These are phyloP conservation scores for Skeletonema tropicum DNA, from an alignment of 108 stramenopile genomes.

Conservation along the genomic window DNA sequence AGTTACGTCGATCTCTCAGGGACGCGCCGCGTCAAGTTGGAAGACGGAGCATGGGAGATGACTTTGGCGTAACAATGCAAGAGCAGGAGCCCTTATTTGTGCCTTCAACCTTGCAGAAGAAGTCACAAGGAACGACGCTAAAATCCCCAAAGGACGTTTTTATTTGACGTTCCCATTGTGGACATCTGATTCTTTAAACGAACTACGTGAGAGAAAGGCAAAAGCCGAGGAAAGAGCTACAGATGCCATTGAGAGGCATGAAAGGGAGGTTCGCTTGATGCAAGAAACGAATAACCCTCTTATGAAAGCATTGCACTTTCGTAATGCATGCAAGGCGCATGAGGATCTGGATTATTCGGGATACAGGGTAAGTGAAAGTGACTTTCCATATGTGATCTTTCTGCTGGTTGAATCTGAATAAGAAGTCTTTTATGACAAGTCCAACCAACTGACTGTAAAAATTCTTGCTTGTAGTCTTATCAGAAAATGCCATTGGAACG, in stretches of 20 bases:
- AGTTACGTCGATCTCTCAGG: constrained; percentile 53
- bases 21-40: constrained; percentile 28
- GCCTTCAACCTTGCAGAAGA: constrained; percentile 64
- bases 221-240: constrained; percentile 43
- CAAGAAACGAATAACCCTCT: constrained; percentile 57
- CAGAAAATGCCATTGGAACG: constrained; percentile 38
- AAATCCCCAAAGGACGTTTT: constrained; percentile 54
- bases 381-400: too few relatives aligned
- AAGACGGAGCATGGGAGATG: constrained; percentile 71
- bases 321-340: constrained; percentile 52
- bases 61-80: constrained; percentile 60
- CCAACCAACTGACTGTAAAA: neutral
- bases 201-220: constrained; percentile 45
- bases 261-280: constrained; percentile 58
- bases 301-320: constrained; percentile 69
- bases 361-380: constrained; percentile 13
- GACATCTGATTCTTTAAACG: constrained; percentile 51
- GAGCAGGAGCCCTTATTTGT: constrained; percentile 59
- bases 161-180: constrained; percentile 68
- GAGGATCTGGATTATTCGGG: constrained; percentile 48
- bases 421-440: too few relatives aligned
- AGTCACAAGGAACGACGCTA: constrained; percentile 55
- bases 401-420: too few relatives aligned
- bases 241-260: constrained; percentile 44
- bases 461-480: constrained; percentile 2